Conservation (phyloP, 352 stramenopile species). For the Globisporangium spinosum region DNA sequence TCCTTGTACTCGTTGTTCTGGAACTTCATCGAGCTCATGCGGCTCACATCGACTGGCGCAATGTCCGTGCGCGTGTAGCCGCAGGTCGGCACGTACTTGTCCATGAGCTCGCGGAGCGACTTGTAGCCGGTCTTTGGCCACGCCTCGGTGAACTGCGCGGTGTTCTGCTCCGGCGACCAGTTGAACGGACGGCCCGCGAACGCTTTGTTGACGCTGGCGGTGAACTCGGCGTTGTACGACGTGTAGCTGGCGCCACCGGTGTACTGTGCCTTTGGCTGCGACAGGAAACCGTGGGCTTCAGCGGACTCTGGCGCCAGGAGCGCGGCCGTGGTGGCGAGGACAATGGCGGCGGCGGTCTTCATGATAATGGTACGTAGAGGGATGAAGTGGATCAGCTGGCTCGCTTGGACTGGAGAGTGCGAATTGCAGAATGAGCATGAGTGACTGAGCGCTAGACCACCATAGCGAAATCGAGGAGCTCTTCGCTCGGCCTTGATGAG, state of each 20-base stretch:
- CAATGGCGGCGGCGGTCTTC: slow-evolving; percentile 6
- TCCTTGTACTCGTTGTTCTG: slow-evolving; percentile 16
- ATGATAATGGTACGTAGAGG: not conserved
- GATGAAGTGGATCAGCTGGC: not conserved
- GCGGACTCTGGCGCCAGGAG: not conserved
- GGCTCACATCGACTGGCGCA: slow-evolving; percentile 19
- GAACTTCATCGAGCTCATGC: slow-evolving; percentile 11
- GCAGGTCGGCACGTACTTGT: slow-evolving; percentile 20
- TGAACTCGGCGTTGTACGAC: slow-evolving; percentile 22
- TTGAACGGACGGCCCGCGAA: slow-evolving; percentile 16
- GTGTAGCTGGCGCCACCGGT: slow-evolving; percentile 11
- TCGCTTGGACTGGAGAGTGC: not conserved
- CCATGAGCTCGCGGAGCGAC: slow-evolving; percentile 21
- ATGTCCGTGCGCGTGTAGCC: slow-evolving; percentile 12
- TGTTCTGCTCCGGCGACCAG: slow-evolving; percentile 19
- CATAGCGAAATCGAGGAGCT: not conserved
- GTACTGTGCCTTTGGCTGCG: slow-evolving; percentile 16
- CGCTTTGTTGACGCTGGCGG: slow-evolving; percentile 15
- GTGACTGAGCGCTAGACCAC: not conserved
- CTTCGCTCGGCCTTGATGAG: not conserved
- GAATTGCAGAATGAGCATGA: slow-evolving; percentile 10
- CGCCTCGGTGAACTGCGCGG: slow-evolving; percentile 9
- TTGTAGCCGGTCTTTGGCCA: slow-evolving; percentile 13
- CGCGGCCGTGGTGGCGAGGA: slow-evolving; percentile 1
- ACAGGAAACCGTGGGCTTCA: slow-evolving; percentile 11